These are phyloP conservation scores for Graphilbum ipis-grandicollis DNA, from an alignment of 2,329 filamentous ascomycete genomes.

Conservation along the genomic window DNA sequence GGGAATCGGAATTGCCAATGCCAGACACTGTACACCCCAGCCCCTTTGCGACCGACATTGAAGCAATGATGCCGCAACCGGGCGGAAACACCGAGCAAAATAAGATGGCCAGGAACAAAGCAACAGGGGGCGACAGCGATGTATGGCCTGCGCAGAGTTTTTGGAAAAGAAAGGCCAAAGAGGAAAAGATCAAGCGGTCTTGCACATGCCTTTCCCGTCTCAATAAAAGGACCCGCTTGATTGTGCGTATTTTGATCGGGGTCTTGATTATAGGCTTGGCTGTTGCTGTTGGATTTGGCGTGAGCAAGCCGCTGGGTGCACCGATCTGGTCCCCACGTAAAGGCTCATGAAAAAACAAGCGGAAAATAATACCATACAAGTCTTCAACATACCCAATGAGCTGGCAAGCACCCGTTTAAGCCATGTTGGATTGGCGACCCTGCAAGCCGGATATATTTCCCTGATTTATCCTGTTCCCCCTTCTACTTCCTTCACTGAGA, in stretches of 20 bases:
- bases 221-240: slow-evolving; percentile 34
- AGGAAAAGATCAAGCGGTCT: slow-evolving; percentile 31
- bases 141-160: slow-evolving; percentile 44
- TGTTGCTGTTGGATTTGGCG: slow-evolving; percentile 38
- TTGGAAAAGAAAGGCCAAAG: slow-evolving; percentile 42
- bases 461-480: too few relatives aligned
- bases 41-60: slow-evolving; percentile 41
- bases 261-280: slow-evolving; percentile 34
- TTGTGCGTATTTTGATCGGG: slow-evolving; percentile 34
- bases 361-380: too few relatives aligned
- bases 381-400: too few relatives aligned
- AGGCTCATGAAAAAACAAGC: not conserved
- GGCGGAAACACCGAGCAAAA: slow-evolving; percentile 4
- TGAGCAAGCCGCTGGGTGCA: slow-evolving; percentile 43
- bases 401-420: too few relatives aligned
- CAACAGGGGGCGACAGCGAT: slow-evolving; percentile 29
- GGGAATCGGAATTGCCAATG: slow-evolving; percentile 19
- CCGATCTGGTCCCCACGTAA: slow-evolving; percentile 32
- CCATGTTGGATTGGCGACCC: too few relatives aligned
- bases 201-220: slow-evolving; percentile 36
- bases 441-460: too few relatives aligned
- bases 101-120: slow-evolving; percentile 7
- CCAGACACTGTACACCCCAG: slow-evolving; percentile 26
- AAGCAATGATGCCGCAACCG: slow-evolving; percentile 33
- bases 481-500: too few relatives aligned